These are phyloP conservation scores for Letharia lupina DNA, from an alignment of 495 filamentous ascomycete genomes.

Conservation along the genomic window DNA sequence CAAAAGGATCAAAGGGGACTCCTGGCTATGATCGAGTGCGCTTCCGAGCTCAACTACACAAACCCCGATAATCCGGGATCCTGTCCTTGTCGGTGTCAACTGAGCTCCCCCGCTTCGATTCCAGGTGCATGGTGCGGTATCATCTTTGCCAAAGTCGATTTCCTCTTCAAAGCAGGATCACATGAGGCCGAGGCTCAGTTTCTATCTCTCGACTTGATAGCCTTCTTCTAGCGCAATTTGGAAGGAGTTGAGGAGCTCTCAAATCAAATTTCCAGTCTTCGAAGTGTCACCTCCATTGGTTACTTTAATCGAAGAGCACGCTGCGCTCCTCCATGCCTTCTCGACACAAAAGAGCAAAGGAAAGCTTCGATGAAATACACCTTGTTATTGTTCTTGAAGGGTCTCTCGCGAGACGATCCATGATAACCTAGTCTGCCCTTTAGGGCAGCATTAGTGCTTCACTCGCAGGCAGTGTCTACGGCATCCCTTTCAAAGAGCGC, in stretches of 20 bases:
- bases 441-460: background rate
- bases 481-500: background rate
- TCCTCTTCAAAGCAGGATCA: background rate
- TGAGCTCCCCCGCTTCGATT: background rate
- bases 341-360: background rate
- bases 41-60: background rate
- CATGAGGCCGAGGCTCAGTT: background rate
- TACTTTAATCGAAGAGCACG: background rate
- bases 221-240: background rate
- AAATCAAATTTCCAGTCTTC: background rate
- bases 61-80: background rate
- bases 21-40: background rate
- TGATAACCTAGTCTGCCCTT: background rate
- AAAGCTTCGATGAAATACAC: background rate
- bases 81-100: background rate
- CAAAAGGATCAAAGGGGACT: slow-evolving; percentile 5
- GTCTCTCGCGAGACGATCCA: background rate
- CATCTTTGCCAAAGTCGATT: background rate
- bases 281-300: background rate
- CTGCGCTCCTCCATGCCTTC: background rate
- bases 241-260: background rate
- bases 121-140: background rate
- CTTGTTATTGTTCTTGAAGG: background rate
- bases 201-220: background rate
- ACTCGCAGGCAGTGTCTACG: background rate